A percentile compares a stretch with the other conserved stretches of the same genome.
Evolutionary conservation across 2,329 filamentous ascomycete genomes (phyloP).

Genomic region (Botrytis hyacinthi): DNA sequence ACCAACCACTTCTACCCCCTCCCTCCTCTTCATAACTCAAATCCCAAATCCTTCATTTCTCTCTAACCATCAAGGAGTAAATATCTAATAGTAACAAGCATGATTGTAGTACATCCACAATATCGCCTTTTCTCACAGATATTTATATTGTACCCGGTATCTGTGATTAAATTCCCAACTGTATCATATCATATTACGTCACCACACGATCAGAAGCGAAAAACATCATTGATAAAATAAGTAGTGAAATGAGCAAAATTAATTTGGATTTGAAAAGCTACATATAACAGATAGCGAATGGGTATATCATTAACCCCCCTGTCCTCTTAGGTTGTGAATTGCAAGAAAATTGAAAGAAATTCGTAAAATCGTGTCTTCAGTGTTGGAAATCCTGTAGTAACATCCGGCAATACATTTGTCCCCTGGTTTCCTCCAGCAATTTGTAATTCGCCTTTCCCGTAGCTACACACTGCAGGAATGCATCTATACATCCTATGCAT

Average conservation of each 20-base stretch:
- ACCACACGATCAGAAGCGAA: not conserved
- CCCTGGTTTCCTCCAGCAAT: not conserved
- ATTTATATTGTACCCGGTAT: no score
- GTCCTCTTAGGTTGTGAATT: no score
- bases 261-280: not conserved
- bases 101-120: no score
- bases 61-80: no score
- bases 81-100: no score
- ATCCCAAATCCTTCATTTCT: no score
- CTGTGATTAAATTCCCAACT: not conserved
- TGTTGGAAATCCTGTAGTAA: not conserved
- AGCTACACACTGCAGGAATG: no score
- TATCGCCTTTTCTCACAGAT: no score
- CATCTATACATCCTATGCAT: not conserved
- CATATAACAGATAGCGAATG: not conserved
- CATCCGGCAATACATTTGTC: not conserved
- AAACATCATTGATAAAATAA: not conserved
- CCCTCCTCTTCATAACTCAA: no score
- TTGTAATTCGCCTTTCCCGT: not conserved
- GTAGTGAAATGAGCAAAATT: not conserved
- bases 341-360: not conserved
- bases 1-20: no score
- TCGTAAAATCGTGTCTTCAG: not conserved
- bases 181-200: accelerated
- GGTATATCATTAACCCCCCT: not conserved